These are phyloP conservation scores for Aureobasidium sp. DNA, from an alignment of 2,329 filamentous ascomycete species.

Conservation along the genomic window DNA sequence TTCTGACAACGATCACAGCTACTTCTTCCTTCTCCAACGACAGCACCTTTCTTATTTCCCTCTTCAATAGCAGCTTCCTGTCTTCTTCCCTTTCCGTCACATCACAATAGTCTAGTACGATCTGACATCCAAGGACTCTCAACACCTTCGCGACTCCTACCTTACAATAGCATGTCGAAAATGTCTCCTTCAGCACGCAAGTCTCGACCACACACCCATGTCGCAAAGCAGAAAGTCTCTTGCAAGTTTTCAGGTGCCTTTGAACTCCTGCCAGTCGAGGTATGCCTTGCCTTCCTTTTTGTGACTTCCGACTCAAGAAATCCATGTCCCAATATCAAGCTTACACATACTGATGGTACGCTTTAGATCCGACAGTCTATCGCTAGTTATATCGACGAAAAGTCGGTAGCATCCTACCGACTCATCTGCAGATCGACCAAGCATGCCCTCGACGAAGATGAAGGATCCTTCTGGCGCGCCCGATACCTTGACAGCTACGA, in stretches of 20 bases:
- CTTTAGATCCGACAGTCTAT: slow-evolving; percentile 36
- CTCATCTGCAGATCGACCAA: slow-evolving; percentile 34
- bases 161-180: not conserved
- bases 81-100: not conserved
- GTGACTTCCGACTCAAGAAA: not conserved
- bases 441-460: slow-evolving; percentile 35
- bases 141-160: not conserved
- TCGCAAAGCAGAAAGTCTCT: not conserved
- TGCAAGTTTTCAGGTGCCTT: slow-evolving; percentile 16
- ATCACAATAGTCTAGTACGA: not conserved
- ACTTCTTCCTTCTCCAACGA: not conserved
- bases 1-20: not conserved
- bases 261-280: slow-evolving; percentile 24
- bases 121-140: not conserved
- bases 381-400: slow-evolving; percentile 33
- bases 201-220: not conserved
- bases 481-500: slow-evolving; percentile 41
- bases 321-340: not conserved
- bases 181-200: not conserved
- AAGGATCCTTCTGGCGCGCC: slow-evolving; percentile 41
- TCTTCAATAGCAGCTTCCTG: not conserved
- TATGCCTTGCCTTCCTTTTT: slow-evolving; percentile 17
- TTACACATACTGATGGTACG: slow-evolving; percentile 5
- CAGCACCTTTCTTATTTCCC: not conserved
- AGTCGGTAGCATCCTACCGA: slow-evolving; percentile 38